These are phyloP conservation scores for Trichoderma pleuroti DNA, from an alignment of 2,329 filamentous ascomycete genomes.

Conservation along the genomic window DNA sequence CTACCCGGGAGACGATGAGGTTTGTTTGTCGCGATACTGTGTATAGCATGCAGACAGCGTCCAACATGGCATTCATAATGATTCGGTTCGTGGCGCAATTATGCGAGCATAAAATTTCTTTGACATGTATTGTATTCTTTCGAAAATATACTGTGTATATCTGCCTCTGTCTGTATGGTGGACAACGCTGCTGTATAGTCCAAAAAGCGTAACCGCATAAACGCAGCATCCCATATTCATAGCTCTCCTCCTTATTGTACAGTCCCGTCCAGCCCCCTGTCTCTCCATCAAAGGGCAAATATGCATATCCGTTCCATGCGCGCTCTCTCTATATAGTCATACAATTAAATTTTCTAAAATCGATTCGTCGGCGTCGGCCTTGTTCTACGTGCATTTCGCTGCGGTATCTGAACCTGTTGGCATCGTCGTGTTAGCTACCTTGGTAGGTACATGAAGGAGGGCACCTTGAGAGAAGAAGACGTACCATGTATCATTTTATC, in stretches of 20 bases:
- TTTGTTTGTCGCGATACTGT: background rate
- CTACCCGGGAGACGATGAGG: background rate
- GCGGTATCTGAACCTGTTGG: conserved; percentile 11
- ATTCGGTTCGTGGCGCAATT: background rate
- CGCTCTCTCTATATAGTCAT: conserved; percentile 10
- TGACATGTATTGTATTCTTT: background rate
- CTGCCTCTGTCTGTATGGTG: background rate
- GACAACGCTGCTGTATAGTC: background rate
- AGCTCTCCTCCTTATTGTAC: background rate
- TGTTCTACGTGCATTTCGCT: conserved; percentile 16
- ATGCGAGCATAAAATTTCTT: background rate
- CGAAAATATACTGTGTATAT: background rate
- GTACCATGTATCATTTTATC: conserved; percentile 59
- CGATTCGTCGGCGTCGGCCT: conserved; percentile 2
- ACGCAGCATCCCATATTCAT: background rate
- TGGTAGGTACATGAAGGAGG: background rate
- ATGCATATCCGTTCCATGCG: conserved; percentile 8
- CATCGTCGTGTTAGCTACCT: background rate
- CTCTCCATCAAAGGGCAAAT: background rate
- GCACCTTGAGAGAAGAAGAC: background rate
- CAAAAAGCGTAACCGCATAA: background rate
- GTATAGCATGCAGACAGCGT: background rate
- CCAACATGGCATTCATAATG: background rate
- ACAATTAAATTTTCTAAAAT: conserved; percentile 6
- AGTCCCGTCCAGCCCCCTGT: background rate